Conservation (phyloP, 805 yeast species). For the Zygotorulaspora danielsina region DNA sequence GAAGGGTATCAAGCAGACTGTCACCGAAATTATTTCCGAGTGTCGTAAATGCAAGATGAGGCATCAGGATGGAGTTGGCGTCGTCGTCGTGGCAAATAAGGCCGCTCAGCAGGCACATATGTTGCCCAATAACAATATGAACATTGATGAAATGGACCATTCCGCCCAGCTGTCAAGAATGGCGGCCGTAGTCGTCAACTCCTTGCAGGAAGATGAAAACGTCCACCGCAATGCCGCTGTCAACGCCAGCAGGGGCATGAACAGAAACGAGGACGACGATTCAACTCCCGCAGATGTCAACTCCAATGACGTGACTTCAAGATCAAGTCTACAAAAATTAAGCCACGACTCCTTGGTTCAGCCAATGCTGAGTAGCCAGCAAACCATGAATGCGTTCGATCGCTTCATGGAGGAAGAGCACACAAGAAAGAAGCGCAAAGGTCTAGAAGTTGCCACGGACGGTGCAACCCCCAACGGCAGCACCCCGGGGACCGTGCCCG, state of each 20-base stretch:
- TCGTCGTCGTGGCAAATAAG: constrained; percentile 24
- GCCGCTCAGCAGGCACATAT: constrained; percentile 28
- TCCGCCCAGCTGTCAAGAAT: constrained; percentile 21
- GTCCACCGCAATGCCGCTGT: constrained; percentile 1
- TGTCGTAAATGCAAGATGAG: constrained; percentile 70
- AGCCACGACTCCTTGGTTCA: constrained; percentile 7
- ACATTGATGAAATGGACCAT: constrained; percentile 18
- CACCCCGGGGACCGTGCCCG: constrained; percentile 13
- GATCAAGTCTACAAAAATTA: constrained; percentile 2
- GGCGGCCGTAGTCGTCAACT: constrained; percentile 30
- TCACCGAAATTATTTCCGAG: constrained; percentile 66
- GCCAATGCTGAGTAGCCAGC: constrained; percentile 12
- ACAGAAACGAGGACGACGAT: constrained; percentile 3
- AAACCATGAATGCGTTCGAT: constrained; percentile 28
- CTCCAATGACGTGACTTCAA: constrained; percentile 1
- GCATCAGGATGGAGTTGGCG: constrained; percentile 33
- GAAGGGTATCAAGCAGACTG: constrained; percentile 87
- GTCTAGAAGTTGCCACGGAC: constrained; percentile 19
- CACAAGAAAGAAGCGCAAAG: constrained; percentile 18
- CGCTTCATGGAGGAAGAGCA: constrained; percentile 26
- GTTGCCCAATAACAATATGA: constrained; percentile 17
- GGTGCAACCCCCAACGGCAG: constrained; percentile 2
- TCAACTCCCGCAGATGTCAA: constrained; percentile 2
- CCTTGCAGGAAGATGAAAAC: constrained; percentile 18
- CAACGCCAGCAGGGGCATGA: background rate